Base-by-base conservation (phyloP, 345 rosid genomes). In the Eucalyptus microcorys region DNA sequence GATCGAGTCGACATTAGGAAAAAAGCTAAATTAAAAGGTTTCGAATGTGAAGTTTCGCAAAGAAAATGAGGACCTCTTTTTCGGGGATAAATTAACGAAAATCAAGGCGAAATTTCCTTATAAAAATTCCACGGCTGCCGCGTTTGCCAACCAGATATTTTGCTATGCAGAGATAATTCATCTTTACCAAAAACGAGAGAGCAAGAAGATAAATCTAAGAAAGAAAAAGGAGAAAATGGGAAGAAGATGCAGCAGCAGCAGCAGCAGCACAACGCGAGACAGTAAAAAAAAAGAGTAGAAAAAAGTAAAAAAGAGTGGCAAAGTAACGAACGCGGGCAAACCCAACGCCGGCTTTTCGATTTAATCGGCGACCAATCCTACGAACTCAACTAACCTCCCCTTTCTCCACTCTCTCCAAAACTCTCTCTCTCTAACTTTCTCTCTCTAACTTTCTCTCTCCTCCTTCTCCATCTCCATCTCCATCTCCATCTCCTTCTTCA, bases 31-130 rank as follows among this genome's bases (percentile, higher is more conserved):
- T 32, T 7, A 2, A 66, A 32, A 66, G 12, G 11, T 32, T 32
- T 32, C 1, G 10, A 8, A 15, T 8, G 42, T 4, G 12, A 3
- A 0, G 4, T 14, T 14, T 14, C 3, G 10, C 10, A 21, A 21
- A 21, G 1, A 21, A 52, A 52, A 52, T 8, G 24, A 21, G 2
- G 57, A 8, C 10, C 1, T 50, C 1, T 49, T 19, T 7, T 19
- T 15, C 3, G 1, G 1, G 40, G 24, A 37, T 9, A 37, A 8
- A 19, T 71, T 10, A 17, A 17, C 2, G 81, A 19, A 34, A 19
- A 71, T 68, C 7, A 2, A 37, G 45, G 14, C 6, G 45, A 37
- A 37, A 19, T 17, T 3, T 34, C 7, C 32, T 3, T 0, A 8
- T 30, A 4, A 7, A 22, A 21, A 76, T 21, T 37, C 13, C 80